Conservation (phyloP, 2,329 filamentous ascomycete genomes). For the Fonsecaea pedrosoi region DNA sequence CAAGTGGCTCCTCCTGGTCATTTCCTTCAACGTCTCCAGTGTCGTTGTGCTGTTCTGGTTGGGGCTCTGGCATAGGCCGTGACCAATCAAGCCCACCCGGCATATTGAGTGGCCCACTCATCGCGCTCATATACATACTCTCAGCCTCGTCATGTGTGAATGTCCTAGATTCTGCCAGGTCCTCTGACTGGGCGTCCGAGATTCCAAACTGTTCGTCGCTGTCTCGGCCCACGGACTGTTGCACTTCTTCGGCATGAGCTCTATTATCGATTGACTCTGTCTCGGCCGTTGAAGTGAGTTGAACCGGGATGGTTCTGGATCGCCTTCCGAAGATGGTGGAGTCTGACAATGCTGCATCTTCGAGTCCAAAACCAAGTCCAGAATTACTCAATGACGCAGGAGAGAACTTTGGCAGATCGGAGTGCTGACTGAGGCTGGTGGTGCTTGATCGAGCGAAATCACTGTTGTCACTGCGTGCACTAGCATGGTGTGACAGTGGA, state of each 20-base stretch:
- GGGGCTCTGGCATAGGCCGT: background rate
- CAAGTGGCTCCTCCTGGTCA: background rate
- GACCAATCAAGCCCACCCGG: slow-evolving; percentile 35
- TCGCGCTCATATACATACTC: slow-evolving; percentile 63
- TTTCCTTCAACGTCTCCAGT: slow-evolving; percentile 6
- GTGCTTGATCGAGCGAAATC: slow-evolving; percentile 25
- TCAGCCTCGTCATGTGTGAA: slow-evolving; percentile 59
- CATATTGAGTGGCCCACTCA: slow-evolving; percentile 48
- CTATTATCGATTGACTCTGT: slow-evolving; percentile 26
- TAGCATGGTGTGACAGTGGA: slow-evolving; percentile 24
- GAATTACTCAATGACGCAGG: slow-evolving; percentile 28
- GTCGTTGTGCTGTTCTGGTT: slow-evolving; percentile 2
- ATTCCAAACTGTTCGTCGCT: background rate
- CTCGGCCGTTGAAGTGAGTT: slow-evolving; percentile 17
- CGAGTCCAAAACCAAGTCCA: slow-evolving; percentile 26
- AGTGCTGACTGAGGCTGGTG: slow-evolving; percentile 29
- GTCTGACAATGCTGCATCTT: slow-evolving; percentile 27
- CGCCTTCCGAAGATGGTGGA: slow-evolving; percentile 23
- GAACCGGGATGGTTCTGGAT: slow-evolving; percentile 9
- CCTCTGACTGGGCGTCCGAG: slow-evolving; percentile 35
- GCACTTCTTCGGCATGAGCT: slow-evolving; percentile 18
- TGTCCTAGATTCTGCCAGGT: slow-evolving; percentile 55
- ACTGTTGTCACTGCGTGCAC: slow-evolving; percentile 21
- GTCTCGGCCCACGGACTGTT: background rate
- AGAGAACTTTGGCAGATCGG: slow-evolving; percentile 25